A percentile compares a stretch with the other conserved stretches of the same genome.
Conservation (phyloP, 2,329 filamentous ascomycete species). For the Magnaporthiopsis incrustans region DNA sequence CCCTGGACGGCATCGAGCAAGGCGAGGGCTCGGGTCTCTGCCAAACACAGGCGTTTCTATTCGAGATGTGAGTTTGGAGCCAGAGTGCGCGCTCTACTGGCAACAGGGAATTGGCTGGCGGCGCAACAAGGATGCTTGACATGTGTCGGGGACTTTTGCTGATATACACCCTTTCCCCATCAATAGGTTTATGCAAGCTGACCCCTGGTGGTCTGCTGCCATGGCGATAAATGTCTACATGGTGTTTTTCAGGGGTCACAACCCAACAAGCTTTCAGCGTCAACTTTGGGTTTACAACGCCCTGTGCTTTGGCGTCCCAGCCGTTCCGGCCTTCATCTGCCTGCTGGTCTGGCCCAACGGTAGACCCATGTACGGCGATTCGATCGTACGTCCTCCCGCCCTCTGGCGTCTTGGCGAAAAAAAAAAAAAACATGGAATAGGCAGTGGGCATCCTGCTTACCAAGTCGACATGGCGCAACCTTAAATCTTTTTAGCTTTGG, state of each 20-base stretch:
- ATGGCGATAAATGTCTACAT: constrained; percentile 80
- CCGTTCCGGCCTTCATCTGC: constrained; percentile 57
- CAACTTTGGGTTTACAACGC: constrained; percentile 65
- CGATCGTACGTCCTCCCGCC: constrained; percentile 35
- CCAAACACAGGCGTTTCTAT: constrained; percentile 49
- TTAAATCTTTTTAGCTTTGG: constrained; percentile 39
- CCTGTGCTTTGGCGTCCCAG: constrained; percentile 64
- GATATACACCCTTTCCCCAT: neutral
- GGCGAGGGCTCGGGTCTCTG: constrained; percentile 51
- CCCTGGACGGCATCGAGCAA: constrained; percentile 51
- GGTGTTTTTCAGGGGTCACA: constrained; percentile 53
- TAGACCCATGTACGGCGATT: constrained; percentile 44
- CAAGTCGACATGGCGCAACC: neutral
- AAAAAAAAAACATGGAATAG: neutral
- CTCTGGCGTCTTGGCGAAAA: neutral
- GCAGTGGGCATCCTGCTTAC: neutral
- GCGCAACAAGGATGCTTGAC: neutral
- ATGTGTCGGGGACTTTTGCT: neutral
- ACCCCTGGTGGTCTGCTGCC: constrained; percentile 69
- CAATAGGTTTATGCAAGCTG: constrained; percentile 66
- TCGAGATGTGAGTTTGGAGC: constrained; percentile 53
- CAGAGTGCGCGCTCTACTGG: too few species aligned
- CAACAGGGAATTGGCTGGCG: neutral
- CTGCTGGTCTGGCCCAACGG: constrained; percentile 42
- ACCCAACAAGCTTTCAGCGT: constrained; percentile 59